Evolutionary conservation across 1,139 yeast species (phyloP), one percentile per base, ranked within the genome.

Genomic region (Taphrina flavorubra): DNA sequence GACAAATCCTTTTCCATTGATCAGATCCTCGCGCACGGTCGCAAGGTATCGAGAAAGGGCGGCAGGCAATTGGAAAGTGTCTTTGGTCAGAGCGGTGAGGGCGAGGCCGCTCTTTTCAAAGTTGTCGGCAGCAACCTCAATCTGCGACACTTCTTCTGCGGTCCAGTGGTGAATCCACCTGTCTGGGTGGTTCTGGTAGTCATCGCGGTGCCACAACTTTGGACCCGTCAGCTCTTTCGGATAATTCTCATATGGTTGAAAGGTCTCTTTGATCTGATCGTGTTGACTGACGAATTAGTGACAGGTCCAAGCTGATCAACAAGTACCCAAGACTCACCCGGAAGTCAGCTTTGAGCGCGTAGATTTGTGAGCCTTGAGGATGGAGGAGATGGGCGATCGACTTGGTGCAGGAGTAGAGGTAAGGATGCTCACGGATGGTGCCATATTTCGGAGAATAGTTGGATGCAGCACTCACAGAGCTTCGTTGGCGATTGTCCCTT

Each of bases 111-210:
- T 51, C 61, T 51, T 39, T 42, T 62, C 67, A 31, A 62, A 53
- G 14, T 51, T 51, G 42, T n/a, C 34, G n/a, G 61, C 61, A n/a
- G 67, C 59, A n/a, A 20, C 31, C 42, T 51, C 60, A 7, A 62
- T 51, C 16, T 62, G 49, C 10, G 37, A 20, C 8, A 62, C 16
- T 42, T 62, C 61, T 40, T 62, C 53, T 25, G 20, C 60, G 10
- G 51, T 62, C 67, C 67, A 62, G 42, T 42, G 18, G 39, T 34
- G 59, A 1, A 55, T 31, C 67, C 67, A 62, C 36, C 49, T n/a
- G n/a, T 60, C 65, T 20, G 65, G 65, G 36, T 40, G 47, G 37
- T 36, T n/a, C 20, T 49, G 56, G 37, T 60, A 60, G 18, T 60
- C 65, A 14, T 60, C 57, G 11, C 57, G 57, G 13, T 49, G 36